Conservation (phyloP, 106 monocot species). For the Dendrobium huoshanense region DNA sequence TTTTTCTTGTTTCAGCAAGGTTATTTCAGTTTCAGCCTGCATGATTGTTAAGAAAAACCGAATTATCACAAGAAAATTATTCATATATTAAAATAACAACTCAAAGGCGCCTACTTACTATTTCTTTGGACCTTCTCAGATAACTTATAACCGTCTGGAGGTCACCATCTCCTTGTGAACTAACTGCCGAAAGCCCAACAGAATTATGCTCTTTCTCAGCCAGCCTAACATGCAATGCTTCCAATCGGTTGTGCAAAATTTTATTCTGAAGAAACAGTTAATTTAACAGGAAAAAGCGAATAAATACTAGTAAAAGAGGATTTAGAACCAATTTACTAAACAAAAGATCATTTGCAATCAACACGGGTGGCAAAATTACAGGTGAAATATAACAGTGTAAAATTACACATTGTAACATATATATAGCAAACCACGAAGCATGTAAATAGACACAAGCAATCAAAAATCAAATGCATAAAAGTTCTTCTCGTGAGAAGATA, state of each 20-base stretch:
- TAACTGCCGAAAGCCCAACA: constrained; percentile 29
- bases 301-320: background rate
- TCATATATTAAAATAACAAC: constrained; percentile 4
- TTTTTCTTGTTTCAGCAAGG: constrained; percentile 83
- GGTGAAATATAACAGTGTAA: background rate
- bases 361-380: background rate
- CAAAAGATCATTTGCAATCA: background rate
- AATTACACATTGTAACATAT: background rate
- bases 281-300: background rate
- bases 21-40: constrained; percentile 81
- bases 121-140: constrained; percentile 88
- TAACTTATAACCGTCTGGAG: constrained; percentile 70
- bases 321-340: background rate
- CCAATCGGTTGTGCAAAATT: constrained; percentile 65
- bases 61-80: background rate
- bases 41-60: background rate
- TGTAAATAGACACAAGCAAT: background rate
- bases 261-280: constrained; percentile 47
- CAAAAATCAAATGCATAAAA: background rate
- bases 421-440: background rate
- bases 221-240: constrained; percentile 66
- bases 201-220: constrained; percentile 55
- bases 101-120: constrained; percentile 43
- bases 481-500: background rate
- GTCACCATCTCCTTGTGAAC: constrained; percentile 51